These are phyloP conservation scores for Coemansia sp. DNA, from an alignment of 192 early-diverging fungal genomes.

Conservation along the genomic window DNA sequence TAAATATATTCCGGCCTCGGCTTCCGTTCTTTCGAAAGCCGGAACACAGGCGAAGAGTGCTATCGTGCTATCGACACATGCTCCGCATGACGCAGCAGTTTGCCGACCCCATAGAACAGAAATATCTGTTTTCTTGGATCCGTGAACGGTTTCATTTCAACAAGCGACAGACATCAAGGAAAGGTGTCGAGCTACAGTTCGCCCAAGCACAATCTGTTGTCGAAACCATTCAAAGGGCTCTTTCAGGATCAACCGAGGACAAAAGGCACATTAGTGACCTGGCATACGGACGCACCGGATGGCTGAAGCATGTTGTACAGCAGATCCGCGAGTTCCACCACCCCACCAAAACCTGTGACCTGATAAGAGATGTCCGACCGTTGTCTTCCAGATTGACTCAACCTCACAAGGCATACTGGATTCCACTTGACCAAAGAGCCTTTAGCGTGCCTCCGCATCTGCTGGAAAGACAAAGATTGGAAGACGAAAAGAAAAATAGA, in stretches of 20 bases:
- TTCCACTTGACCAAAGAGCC: constrained; percentile 40
- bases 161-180: constrained; percentile 39
- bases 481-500: constrained; percentile 17
- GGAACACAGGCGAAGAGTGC: constrained; percentile 18
- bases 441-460: constrained; percentile 29
- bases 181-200: constrained; percentile 16
- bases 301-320: constrained; percentile 33
- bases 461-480: constrained; percentile 14
- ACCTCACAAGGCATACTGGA: constrained; percentile 46
- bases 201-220: constrained; percentile 31
- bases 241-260: constrained; percentile 15
- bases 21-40: constrained; percentile 39
- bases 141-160: constrained; percentile 54
- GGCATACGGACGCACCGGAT: constrained; percentile 49
- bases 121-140: constrained; percentile 52
- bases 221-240: constrained; percentile 21
- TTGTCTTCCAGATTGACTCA: constrained; percentile 26
- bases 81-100: constrained; percentile 30
- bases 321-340: constrained; percentile 34
- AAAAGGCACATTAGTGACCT: constrained; percentile 34
- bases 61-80: constrained; percentile 26
- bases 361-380: constrained; percentile 44
- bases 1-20: constrained; percentile 35
- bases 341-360: constrained; percentile 37
- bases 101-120: constrained; percentile 37